phyloP scores from a whole-genome alignment of 805 yeast genomes.

The Ascoidea rubescens region DNA sequence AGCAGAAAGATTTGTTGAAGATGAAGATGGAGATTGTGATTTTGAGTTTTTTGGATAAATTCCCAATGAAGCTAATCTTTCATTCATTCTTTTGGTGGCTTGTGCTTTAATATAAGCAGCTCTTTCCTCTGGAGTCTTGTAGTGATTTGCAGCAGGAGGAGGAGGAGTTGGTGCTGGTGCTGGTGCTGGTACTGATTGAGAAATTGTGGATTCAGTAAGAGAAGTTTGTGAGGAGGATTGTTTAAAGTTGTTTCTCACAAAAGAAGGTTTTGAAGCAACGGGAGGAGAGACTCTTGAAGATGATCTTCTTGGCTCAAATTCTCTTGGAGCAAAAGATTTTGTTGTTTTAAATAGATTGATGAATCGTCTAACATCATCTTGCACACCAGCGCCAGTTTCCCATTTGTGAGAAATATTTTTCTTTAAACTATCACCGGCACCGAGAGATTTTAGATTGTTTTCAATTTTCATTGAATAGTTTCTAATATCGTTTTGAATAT shows the following conservation, averaged over 20 bases:
- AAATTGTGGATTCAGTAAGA: conserved; percentile 8
- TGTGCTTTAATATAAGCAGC: conserved; percentile 75
- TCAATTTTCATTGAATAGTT: conserved; percentile 34
- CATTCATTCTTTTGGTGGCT: conserved; percentile 71
- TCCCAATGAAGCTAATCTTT: conserved; percentile 71
- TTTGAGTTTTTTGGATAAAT: conserved; percentile 28
- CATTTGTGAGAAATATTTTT: conserved; percentile 51
- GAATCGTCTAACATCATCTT: conserved; percentile 49
- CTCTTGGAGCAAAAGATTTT: conserved; percentile 8
- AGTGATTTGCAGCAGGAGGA: conserved; percentile 15
- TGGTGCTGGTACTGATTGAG: conserved; percentile 8
- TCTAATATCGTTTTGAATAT: conserved; percentile 57
- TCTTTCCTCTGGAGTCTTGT: conserved; percentile 47
- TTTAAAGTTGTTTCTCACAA: neutral
- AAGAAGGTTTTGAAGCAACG: conserved; percentile 10
- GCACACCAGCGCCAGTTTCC: conserved; percentile 73
- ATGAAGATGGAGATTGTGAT: conserved; percentile 1
- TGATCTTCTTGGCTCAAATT: conserved; percentile 1
- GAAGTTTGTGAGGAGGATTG: neutral
- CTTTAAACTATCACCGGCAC: conserved; percentile 17
- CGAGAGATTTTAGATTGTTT: conserved; percentile 17
- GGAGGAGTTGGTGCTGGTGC: conserved; percentile 11
- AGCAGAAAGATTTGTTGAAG: neutral
- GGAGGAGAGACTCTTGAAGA: conserved; percentile 5
- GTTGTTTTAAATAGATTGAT: conserved; percentile 37